These are phyloP conservation scores for Aspergillus brasiliensis DNA, from an alignment of 2,329 filamentous ascomycete genomes.

Conservation along the genomic window DNA sequence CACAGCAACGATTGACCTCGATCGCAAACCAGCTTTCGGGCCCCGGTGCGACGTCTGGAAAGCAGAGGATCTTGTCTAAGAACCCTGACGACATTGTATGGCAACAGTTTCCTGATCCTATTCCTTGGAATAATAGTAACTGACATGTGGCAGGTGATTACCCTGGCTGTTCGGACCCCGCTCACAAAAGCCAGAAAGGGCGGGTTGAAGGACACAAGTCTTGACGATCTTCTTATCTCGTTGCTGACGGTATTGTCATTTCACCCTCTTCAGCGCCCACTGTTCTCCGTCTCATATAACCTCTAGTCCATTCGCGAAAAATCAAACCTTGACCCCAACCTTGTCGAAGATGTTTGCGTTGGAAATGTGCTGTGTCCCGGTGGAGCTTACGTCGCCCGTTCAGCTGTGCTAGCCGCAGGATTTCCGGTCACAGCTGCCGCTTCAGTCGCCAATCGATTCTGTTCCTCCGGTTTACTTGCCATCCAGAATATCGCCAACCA, in stretches of 20 bases:
- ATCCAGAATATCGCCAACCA: constrained; percentile 91
- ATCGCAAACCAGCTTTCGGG: constrained; percentile 45
- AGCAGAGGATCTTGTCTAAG: constrained; percentile 36
- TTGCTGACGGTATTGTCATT: constrained; percentile 34
- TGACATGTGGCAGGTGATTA: constrained; percentile 39
- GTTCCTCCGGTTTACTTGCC: constrained; percentile 84
- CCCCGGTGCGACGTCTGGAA: constrained; percentile 28
- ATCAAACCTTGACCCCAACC: constrained; percentile 79
- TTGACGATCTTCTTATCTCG: constrained; percentile 42
- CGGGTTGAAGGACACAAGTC: constrained; percentile 41
- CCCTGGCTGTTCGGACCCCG: constrained; percentile 41
- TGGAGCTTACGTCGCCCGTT: constrained; percentile 86
- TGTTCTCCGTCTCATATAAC: background rate
- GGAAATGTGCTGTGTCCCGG: constrained; percentile 86
- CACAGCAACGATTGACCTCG: constrained; percentile 43
- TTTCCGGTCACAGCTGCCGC: constrained; percentile 79
- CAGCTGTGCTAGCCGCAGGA: constrained; percentile 80
- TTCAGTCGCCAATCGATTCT: constrained; percentile 85
- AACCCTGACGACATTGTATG: constrained; percentile 45
- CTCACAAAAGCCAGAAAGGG: constrained; percentile 45
- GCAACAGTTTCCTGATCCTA: background rate
- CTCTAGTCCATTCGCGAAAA: constrained; percentile 70
- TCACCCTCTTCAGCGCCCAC: background rate
- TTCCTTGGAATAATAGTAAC: background rate
- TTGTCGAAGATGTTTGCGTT: constrained; percentile 88